Base-by-base conservation (phyloP, 352 stramenopile genomes). In the Peronospora destructor region DNA sequence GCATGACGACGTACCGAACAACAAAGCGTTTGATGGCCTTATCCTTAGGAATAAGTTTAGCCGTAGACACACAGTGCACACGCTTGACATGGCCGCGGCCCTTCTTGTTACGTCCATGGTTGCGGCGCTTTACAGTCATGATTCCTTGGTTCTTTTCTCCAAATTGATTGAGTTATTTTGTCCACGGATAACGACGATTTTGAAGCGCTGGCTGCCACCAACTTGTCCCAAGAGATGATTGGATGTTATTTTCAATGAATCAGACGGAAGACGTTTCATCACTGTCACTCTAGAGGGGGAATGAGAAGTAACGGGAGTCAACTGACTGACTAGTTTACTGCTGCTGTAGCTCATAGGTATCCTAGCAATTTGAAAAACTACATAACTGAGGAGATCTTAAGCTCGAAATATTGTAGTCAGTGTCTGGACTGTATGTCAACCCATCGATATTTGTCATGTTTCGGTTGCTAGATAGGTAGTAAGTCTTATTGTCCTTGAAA, bases 21-120 rank as follows among this genome's bases (percentile, higher is more conserved):
- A 91, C 78, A 61, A 96, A 96, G 60, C 86, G 82, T 80, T 95
- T 95, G 73, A 96, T 91, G 58, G 86, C 86, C 79, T 96, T 96
- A 62, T 96, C 86, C 83, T 95, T 99, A 16, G 96, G 95, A 75
- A 99, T 98, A 58, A 97, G 94, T 86, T 99, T 99, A 73, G 94
- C 89, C 52, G 96, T 99, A 50, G 93, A 98, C 55, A 96, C 93
- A 75, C 95, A 99, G 86, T 95, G 89, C 47, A 99, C 95, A 72
- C 95, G 93, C 76, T 98, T 98, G 60, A 98, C 95, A 87, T 99
- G 96, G 73, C 96, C 96, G 65, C 96, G 94, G 70, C 92, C 93
- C 76, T 98, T 97, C 88, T 98, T 98, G 92, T 98, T 98, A 70
- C 96, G 87, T 80, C 96, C 96, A 80, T 98, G 95, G 76, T 98